These are phyloP conservation scores for Mallotus nudiflorus DNA, from an alignment of 345 rosid genomes.

Conservation along the genomic window DNA sequence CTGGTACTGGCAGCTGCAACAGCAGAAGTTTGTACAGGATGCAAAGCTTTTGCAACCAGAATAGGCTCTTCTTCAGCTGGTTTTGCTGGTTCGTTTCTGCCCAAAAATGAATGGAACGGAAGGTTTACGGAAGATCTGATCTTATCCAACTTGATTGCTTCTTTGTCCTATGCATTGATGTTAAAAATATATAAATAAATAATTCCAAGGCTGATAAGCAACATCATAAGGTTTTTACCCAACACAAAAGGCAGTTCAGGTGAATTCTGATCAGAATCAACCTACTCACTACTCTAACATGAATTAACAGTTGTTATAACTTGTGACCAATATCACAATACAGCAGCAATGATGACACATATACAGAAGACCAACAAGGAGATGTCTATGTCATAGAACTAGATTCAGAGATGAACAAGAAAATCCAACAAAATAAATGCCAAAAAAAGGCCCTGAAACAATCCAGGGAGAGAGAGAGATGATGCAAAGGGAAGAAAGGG, in stretches of 20 bases:
- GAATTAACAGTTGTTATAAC: too few species aligned
- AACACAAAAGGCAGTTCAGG: not conserved
- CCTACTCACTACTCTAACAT: not conserved
- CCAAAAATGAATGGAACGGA: conserved; percentile 52
- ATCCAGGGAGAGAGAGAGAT: not conserved
- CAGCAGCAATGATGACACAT: too few species aligned
- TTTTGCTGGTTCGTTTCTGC: conserved; percentile 31
- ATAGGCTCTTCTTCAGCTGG: conserved; percentile 24
- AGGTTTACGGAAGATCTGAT: conserved; percentile 59
- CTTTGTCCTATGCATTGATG: conserved; percentile 43
- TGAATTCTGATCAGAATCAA: not conserved
- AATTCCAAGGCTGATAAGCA: not conserved
- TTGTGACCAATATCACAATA: too few species aligned
- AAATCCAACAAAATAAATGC: not conserved
- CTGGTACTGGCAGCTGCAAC: conserved; percentile 27
- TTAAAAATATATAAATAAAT: not conserved
- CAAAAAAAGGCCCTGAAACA: too few species aligned
- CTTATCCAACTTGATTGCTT: conserved; percentile 55
- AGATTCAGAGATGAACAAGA: not conserved
- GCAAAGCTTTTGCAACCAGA: conserved; percentile 13
- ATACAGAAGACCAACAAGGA: not conserved
- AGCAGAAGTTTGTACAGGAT: conserved; percentile 29
- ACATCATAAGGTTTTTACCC: not conserved
- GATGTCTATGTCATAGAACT: not conserved
- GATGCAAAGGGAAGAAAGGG: not conserved